These are phyloP conservation scores for Paraglomus occultum DNA, from an alignment of 192 early-diverging fungal genomes.

Conservation along the genomic window DNA sequence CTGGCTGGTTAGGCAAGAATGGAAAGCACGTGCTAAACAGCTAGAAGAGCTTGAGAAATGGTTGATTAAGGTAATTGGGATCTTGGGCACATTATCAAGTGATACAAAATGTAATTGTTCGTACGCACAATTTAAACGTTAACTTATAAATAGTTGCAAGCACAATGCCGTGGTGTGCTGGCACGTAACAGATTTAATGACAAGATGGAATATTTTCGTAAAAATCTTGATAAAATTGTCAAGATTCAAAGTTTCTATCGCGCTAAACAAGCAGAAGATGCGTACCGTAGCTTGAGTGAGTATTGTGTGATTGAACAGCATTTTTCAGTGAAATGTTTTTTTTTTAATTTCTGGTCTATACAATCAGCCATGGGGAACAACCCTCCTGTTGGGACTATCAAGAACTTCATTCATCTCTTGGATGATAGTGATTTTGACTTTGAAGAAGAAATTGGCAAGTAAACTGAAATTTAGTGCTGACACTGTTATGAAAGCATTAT, in stretches of 20 bases:
- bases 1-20: slow-evolving; percentile 17
- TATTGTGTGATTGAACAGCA: not conserved
- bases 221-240: slow-evolving; percentile 71
- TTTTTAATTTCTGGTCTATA: not conserved
- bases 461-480: not conserved
- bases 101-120: slow-evolving; percentile 30
- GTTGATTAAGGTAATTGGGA: slow-evolving; percentile 5
- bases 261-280: slow-evolving; percentile 63
- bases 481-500: not conserved
- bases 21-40: slow-evolving; percentile 10
- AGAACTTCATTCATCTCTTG: slow-evolving; percentile 84
- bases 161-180: slow-evolving; percentile 54
- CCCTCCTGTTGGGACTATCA: slow-evolving; percentile 77
- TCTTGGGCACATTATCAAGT: too few species aligned
- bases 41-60: slow-evolving; percentile 22
- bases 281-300: slow-evolving; percentile 66
- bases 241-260: slow-evolving; percentile 74
- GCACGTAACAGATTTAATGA: slow-evolving; percentile 52
- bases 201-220: slow-evolving; percentile 53
- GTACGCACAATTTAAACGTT: slow-evolving; percentile 29
- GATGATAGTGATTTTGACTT: slow-evolving; percentile 91
- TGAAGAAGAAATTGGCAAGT: slow-evolving; percentile 83
- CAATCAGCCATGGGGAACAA: slow-evolving; percentile 62
- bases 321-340: not conserved
- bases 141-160: slow-evolving; percentile 49